Base-by-base conservation (phyloP, 2,329 filamentous ascomycete species). In the Pseudonectria buxi region DNA sequence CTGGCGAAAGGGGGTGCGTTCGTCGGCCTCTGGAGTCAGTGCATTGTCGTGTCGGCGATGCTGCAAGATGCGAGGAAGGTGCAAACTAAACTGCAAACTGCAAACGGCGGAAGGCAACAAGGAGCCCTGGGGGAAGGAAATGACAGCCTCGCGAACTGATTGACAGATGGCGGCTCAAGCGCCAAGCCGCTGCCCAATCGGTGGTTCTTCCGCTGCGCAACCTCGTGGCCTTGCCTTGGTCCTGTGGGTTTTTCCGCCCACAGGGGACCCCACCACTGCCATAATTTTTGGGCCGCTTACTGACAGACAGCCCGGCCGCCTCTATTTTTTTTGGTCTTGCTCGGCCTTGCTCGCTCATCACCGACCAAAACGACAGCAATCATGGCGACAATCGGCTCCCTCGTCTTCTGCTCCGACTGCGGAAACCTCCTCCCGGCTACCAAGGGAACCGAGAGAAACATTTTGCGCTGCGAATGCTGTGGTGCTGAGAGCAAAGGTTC, bases 381-480 rank as follows among this genome's bases (percentile, higher is more conserved):
- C 43, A 95, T 95, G 90, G 80, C 89, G 46, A 81, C 86, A 13
- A 88, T 95, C 48, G 90, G 88, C 37, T 90, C 88, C 34, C 72
- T 96, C 27, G 81, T 95, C 25, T 96, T 96, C 63, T 96, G 90
- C 68, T 86, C 75, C 35, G 86, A 89, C 58, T 96, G 90, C 61
- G 90, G 90, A 43, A 94, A 94, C 59, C 72, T 95, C 4, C 70
- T 96, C 27, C 87, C 92, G 35, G 76, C 82, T 34, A 87, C 85
- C 30, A 83, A 82, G 44, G 86, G 85, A 41, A 81, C 80, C 40
- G 72, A 78, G 49, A 84, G 87, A 56, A 83, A 83, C 37, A 74
- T 84, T 38, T 67, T 96, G 39, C 72, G 74, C 46, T 98, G 90
- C 70, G 83, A 86, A 53, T 82, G 89, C 58, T 96, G 90, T 61